These are phyloP conservation scores for Casaregolazyma suthepensis DNA, from an alignment of 1,139 yeast species.

Conservation along the genomic window DNA sequence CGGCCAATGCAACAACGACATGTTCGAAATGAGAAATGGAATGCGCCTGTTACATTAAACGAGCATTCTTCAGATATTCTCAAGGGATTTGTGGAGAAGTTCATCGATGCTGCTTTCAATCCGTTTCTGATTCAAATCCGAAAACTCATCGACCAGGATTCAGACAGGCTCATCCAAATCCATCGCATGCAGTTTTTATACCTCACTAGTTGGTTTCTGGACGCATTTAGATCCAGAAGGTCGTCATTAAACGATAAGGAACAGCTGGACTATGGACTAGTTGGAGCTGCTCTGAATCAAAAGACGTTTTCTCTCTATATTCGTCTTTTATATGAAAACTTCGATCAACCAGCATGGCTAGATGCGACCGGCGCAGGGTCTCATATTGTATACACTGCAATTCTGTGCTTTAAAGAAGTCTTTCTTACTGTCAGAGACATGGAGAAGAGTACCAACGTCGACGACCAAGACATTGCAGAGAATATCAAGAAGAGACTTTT, in stretches of 20 bases:
- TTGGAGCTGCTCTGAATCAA: slow-evolving; percentile 64
- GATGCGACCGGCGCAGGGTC: slow-evolving; percentile 27
- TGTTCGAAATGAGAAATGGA: slow-evolving; percentile 24
- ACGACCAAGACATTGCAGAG: slow-evolving; percentile 44
- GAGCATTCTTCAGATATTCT: slow-evolving; percentile 35
- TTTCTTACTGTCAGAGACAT: slow-evolving; percentile 50
- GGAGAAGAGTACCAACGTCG: slow-evolving; percentile 35
- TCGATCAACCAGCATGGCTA: slow-evolving; percentile 48
- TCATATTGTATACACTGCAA: slow-evolving; percentile 52
- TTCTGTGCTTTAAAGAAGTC: slow-evolving; percentile 64
- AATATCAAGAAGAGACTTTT: slow-evolving; percentile 52
- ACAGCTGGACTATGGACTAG: slow-evolving; percentile 48
- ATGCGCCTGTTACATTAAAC: slow-evolving; percentile 27
- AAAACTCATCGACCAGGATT: slow-evolving; percentile 44
- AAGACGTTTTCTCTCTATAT: slow-evolving; percentile 40
- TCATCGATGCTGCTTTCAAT: slow-evolving; percentile 73
- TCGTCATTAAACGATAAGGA: slow-evolving; percentile 7
- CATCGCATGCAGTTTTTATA: slow-evolving; percentile 50
- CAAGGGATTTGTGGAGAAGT: slow-evolving; percentile 46
- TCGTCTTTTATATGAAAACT: slow-evolving; percentile 48
- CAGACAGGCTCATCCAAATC: slow-evolving; percentile 27
- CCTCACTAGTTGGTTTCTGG: slow-evolving; percentile 67
- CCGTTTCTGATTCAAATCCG: slow-evolving; percentile 51
- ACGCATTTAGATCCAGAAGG: slow-evolving; percentile 26
- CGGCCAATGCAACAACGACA: slow-evolving; percentile 32